phyloP scores from a whole-genome alignment of 1,284 basidiomycete genomes.

The Irpex lacteus region DNA sequence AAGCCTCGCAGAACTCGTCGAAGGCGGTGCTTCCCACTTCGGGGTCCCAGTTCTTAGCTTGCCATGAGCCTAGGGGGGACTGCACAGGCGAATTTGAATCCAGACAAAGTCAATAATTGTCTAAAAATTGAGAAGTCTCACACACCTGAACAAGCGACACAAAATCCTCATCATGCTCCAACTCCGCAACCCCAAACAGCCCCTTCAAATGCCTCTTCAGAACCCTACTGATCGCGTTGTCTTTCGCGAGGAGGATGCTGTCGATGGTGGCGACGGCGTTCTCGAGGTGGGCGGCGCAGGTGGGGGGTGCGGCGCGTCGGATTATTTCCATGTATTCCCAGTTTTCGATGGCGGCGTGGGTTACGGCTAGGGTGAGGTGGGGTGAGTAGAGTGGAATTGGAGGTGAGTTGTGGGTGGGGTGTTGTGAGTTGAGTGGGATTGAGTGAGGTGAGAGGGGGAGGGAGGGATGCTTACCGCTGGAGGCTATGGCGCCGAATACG shows the following conservation, averaged over 20 bases:
- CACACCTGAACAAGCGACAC: conserved; percentile 60
- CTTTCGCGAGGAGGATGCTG: conserved; percentile 48
- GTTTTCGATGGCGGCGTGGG: conserved; percentile 68
- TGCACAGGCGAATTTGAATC: too few relatives aligned
- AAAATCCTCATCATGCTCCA: conserved; percentile 80
- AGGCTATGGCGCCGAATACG: conserved; percentile 90
- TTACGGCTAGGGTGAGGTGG: conserved; percentile 53
- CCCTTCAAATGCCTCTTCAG: conserved; percentile 55
- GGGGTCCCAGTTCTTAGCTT: conserved; percentile 77
- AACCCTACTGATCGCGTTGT: conserved; percentile 26
- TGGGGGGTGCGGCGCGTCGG: conserved; percentile 67
- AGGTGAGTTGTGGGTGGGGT: not conserved
- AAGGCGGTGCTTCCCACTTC: conserved; percentile 57
- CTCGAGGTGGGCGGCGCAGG: conserved; percentile 71
- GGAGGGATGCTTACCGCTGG: conserved; percentile 56
- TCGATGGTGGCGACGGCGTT: conserved; percentile 66
- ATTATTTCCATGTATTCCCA: conserved; percentile 92
- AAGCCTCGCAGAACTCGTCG: conserved; percentile 68
- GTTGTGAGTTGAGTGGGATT: too few relatives aligned
- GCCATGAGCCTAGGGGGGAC: conserved; percentile 52
- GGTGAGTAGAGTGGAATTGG: not conserved
- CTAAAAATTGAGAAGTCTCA: too few relatives aligned
- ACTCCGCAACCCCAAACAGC: conserved; percentile 68
- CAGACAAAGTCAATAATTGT: too few relatives aligned
- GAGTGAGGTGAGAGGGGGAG: too few relatives aligned